Evolutionary conservation across 2,329 filamentous ascomycete species (phyloP).

Genomic region (Diaporthe ilicicola): DNA sequence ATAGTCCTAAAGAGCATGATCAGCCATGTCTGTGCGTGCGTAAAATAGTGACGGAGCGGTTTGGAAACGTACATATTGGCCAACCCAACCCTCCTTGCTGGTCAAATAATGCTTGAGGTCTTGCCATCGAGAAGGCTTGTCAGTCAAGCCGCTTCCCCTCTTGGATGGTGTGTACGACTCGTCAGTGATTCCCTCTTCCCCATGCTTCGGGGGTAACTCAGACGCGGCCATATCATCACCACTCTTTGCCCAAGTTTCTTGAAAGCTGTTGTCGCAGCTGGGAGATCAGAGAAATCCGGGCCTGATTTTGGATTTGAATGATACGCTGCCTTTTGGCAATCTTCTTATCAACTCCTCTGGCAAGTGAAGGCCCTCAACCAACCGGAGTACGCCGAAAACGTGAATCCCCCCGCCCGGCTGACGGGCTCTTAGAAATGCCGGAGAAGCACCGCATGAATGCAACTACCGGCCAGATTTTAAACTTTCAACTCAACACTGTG

Average conservation of each 20-base stretch:
- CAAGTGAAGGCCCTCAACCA: not conserved
- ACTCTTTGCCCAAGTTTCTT: not conserved
- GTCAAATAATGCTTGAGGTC: slow-evolving; percentile 39
- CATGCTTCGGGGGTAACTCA: slow-evolving; percentile 8
- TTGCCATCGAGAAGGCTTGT: slow-evolving; percentile 9
- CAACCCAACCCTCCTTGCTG: slow-evolving; percentile 48
- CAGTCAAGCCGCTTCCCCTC: not conserved
- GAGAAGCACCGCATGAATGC: slow-evolving; percentile 7
- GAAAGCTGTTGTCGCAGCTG: not conserved
- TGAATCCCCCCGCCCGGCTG: slow-evolving; percentile 6
- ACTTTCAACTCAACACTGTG: slow-evolving; percentile 19
- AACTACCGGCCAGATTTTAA: slow-evolving; percentile 3
- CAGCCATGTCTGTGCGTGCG: slow-evolving; percentile 4
- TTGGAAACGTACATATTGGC: slow-evolving; percentile 46
- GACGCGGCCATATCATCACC: not conserved
- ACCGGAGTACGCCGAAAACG: slow-evolving; percentile 12
- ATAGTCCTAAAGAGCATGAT: slow-evolving; percentile 43
- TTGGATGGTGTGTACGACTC: slow-evolving; percentile 10
- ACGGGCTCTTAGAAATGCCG: slow-evolving; percentile 13
- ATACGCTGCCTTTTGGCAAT: slow-evolving; percentile 8
- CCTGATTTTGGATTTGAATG: not conserved
- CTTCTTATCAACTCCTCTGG: slow-evolving; percentile 5
- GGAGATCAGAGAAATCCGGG: not conserved
- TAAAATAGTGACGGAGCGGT: not conserved
- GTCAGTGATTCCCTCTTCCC: slow-evolving; percentile 1